Conservation (phyloP, 805 yeast genomes). For the Starmerella potacharoeniae region DNA sequence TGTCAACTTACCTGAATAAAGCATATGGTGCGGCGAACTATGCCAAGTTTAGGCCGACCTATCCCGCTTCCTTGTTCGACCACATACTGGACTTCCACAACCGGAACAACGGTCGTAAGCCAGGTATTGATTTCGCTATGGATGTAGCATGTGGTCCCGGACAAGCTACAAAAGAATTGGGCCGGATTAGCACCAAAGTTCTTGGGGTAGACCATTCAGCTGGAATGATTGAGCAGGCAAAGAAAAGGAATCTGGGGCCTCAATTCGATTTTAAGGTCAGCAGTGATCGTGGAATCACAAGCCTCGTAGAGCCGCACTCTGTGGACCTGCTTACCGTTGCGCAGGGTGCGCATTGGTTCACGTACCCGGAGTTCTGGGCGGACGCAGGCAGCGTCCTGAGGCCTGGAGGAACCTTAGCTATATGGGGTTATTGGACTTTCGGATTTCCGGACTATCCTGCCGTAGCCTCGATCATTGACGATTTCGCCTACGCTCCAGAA, state of each 20-base stretch:
- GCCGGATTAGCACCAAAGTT: constrained; percentile 36
- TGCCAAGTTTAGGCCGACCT: constrained; percentile 51
- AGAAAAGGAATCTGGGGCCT: constrained; percentile 22
- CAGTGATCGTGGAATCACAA: constrained; percentile 20
- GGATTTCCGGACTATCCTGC: constrained; percentile 40
- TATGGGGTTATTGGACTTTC: constrained; percentile 74
- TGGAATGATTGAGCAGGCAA: constrained; percentile 44
- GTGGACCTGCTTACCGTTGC: constrained; percentile 68
- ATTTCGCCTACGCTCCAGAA: constrained; percentile 41
- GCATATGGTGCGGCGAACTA: constrained; percentile 45
- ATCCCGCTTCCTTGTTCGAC: constrained; percentile 43
- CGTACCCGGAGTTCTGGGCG: constrained; percentile 41
- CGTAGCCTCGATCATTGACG: constrained; percentile 44
- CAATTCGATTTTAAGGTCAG: constrained; percentile 15
- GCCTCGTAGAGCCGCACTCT: constrained; percentile 24
- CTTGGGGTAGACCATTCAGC: constrained; percentile 55
- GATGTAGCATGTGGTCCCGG: constrained; percentile 83
- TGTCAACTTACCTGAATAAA: constrained; percentile 53
- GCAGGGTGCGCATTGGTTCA: constrained; percentile 80
- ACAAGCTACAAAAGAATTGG: constrained; percentile 48
- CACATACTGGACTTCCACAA: constrained; percentile 30
- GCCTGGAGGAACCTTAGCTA: constrained; percentile 56
- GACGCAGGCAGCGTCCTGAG: constrained; percentile 42
- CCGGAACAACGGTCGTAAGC: neutral
- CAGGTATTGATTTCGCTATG: constrained; percentile 31